Conservation (phyloP, 148 eudicot species). For the Polygonum aviculare region DNA sequence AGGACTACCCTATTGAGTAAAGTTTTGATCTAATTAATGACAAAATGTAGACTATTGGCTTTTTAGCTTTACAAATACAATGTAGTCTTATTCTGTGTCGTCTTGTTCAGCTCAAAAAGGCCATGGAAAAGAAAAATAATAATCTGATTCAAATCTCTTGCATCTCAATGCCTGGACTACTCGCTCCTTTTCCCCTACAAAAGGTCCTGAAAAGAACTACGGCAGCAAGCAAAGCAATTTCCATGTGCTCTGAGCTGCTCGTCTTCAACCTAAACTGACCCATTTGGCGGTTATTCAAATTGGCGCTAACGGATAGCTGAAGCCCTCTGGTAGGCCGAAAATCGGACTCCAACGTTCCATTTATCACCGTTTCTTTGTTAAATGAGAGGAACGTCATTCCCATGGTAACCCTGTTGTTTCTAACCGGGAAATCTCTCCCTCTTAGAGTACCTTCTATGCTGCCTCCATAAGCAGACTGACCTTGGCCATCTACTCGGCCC, state of each 20-base stretch:
- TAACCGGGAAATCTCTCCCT: slow-evolving; percentile 80
- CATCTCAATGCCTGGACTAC: neutral
- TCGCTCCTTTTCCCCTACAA: neutral
- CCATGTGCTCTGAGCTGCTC: slow-evolving; percentile 65
- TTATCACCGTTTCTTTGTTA: slow-evolving; percentile 62
- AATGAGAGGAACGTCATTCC: slow-evolving; percentile 49
- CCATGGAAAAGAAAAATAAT: neutral
- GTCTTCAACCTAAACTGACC: slow-evolving; percentile 62
- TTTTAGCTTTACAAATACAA: neutral
- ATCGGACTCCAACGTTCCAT: slow-evolving; percentile 60
- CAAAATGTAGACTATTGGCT: neutral
- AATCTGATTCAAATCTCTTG: neutral
- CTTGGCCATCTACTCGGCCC: slow-evolving; percentile 56
- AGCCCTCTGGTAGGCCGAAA: slow-evolving; percentile 60
- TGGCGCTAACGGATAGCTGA: slow-evolving; percentile 49
- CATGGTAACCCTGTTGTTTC: slow-evolving; percentile 53
- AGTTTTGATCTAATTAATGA: neutral
- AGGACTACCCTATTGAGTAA: neutral
- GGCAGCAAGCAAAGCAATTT: slow-evolving; percentile 60
- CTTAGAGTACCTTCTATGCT: slow-evolving; percentile 64
- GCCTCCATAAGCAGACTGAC: slow-evolving; percentile 75
- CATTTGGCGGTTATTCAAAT: slow-evolving; percentile 65
- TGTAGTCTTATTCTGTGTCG: neutral
- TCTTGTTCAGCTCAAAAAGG: neutral
- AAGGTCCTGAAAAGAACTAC: slow-evolving; percentile 50